Evolutionary conservation across 768 basidiomycete genomes (phyloP).

Genomic region (Rhizopogon vulgaris): DNA sequence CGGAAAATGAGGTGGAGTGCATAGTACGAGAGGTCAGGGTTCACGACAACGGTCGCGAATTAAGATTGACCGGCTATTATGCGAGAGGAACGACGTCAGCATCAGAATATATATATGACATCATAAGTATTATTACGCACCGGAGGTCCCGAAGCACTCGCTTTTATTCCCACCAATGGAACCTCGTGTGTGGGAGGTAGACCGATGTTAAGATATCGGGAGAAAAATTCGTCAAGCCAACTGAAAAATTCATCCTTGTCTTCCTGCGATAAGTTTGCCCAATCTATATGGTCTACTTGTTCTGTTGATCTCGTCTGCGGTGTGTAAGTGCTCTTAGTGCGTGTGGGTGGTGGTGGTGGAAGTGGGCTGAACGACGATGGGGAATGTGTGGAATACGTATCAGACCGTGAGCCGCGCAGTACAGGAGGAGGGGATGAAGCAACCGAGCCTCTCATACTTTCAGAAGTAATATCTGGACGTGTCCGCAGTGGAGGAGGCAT

Average conservation of each 20-base stretch:
- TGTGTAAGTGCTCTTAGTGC: slow-evolving; percentile 20
- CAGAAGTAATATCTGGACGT: slow-evolving; percentile 5
- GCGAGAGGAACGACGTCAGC: neutral
- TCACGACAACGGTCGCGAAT: neutral
- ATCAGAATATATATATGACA: neutral
- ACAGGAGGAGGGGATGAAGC: slow-evolving; percentile 14
- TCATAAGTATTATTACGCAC: slow-evolving; percentile 11
- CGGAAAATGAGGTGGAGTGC: neutral
- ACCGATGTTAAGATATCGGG: slow-evolving; percentile 31
- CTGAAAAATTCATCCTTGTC: slow-evolving; percentile 70
- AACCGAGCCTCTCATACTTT: slow-evolving; percentile 11
- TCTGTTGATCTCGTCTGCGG: slow-evolving; percentile 5
- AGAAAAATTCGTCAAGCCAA: slow-evolving; percentile 82
- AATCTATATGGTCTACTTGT: slow-evolving; percentile 41
- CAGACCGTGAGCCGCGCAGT: slow-evolving; percentile 10
- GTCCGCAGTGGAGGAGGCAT: slow-evolving; percentile 32
- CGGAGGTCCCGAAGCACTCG: slow-evolving; percentile 2
- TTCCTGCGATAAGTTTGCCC: slow-evolving; percentile 57
- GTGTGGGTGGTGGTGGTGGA: slow-evolving; percentile 23
- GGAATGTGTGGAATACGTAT: slow-evolving; percentile 8
- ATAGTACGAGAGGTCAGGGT: neutral
- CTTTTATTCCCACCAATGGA: neutral
- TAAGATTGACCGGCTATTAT: neutral
- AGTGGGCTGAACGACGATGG: slow-evolving; percentile 12
- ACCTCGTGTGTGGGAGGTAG: slow-evolving; percentile 8